These are phyloP conservation scores for Herpotrichia juniperi DNA, from an alignment of 2,329 filamentous ascomycete species.

Conservation along the genomic window DNA sequence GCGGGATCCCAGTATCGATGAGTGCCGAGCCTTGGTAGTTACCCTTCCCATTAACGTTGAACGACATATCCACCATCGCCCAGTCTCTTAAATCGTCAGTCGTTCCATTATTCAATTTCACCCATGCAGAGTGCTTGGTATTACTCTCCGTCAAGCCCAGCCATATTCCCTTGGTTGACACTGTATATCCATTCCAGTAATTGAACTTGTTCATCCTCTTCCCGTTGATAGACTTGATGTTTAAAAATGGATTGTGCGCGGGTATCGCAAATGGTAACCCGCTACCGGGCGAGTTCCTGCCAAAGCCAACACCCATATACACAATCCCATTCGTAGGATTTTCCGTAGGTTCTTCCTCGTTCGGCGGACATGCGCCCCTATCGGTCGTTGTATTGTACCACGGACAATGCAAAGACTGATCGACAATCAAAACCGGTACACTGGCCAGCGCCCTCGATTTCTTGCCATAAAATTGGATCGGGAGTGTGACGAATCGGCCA, in stretches of 20 bases:
- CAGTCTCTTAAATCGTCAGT: slow-evolving; percentile 39
- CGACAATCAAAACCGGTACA: slow-evolving; percentile 38
- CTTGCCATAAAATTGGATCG: slow-evolving; percentile 31
- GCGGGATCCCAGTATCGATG: slow-evolving; percentile 40
- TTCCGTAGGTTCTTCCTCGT: slow-evolving; percentile 27
- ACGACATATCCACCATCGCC: slow-evolving; percentile 40
- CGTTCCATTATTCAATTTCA: slow-evolving; percentile 29
- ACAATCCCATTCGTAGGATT: slow-evolving; percentile 37
- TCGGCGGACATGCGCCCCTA: slow-evolving; percentile 33
- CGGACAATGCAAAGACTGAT: slow-evolving; percentile 38
- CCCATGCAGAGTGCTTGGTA: slow-evolving; percentile 26
- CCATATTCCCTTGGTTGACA: slow-evolving; percentile 37
- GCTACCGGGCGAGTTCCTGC: slow-evolving; percentile 33
- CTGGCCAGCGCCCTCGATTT: slow-evolving; percentile 28
- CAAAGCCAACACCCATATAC: slow-evolving; percentile 46
- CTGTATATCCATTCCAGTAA: slow-evolving; percentile 31
- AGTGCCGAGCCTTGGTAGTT: slow-evolving; percentile 32
- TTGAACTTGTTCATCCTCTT: slow-evolving; percentile 8
- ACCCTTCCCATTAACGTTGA: slow-evolving; percentile 28
- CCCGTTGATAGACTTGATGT: slow-evolving; percentile 36
- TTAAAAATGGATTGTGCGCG: slow-evolving; percentile 42
- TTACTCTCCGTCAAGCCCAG: slow-evolving; percentile 35
- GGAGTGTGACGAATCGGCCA: slow-evolving; percentile 35
- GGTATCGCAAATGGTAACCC: slow-evolving; percentile 37
- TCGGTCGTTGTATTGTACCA: slow-evolving; percentile 39